phyloP scores from a whole-genome alignment of 2,329 filamentous ascomycete genomes.

The Fusarium nelsonii region DNA sequence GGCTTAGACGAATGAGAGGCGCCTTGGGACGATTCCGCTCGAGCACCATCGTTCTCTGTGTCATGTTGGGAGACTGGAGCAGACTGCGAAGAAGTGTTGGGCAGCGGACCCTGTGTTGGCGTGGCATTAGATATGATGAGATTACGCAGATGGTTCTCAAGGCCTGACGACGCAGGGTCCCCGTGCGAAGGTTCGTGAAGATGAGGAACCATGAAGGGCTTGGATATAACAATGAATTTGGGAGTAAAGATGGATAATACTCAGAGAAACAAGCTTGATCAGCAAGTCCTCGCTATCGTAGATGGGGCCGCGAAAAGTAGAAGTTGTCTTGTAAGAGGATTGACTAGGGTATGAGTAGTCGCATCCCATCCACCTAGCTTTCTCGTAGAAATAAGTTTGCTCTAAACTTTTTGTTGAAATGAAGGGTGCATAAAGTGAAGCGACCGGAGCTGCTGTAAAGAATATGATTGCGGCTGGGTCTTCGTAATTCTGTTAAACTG shows the following conservation, averaged over 20 bases:
- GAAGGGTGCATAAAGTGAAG: background rate
- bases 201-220: constrained; percentile 24
- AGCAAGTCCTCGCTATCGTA: background rate
- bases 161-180: constrained; percentile 39
- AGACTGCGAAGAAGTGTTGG: constrained; percentile 12
- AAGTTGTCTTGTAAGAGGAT: constrained; percentile 17
- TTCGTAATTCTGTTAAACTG: constrained; percentile 22
- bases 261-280: background rate
- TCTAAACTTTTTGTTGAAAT: background rate
- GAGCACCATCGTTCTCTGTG: background rate
- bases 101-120: constrained; percentile 25
- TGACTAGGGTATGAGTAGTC: constrained; percentile 9
- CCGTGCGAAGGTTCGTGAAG: constrained; percentile 8
- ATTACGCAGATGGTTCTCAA: constrained; percentile 70
- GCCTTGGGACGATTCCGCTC: constrained; percentile 12
- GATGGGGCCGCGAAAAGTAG: background rate
- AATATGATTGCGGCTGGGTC: constrained; percentile 7
- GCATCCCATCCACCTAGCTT: constrained; percentile 18
- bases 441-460: constrained; percentile 1
- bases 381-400: background rate
- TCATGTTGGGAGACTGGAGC: constrained; percentile 3
- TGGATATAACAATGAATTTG: background rate
- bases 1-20: constrained; percentile 46
- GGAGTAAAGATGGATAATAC: background rate
- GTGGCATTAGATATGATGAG: constrained; percentile 69